Percentiles rank a stretch among this genome's conserved stretches.
Conservation (phyloP, 805 yeast genomes). For the Saturnispora bothae region DNA sequence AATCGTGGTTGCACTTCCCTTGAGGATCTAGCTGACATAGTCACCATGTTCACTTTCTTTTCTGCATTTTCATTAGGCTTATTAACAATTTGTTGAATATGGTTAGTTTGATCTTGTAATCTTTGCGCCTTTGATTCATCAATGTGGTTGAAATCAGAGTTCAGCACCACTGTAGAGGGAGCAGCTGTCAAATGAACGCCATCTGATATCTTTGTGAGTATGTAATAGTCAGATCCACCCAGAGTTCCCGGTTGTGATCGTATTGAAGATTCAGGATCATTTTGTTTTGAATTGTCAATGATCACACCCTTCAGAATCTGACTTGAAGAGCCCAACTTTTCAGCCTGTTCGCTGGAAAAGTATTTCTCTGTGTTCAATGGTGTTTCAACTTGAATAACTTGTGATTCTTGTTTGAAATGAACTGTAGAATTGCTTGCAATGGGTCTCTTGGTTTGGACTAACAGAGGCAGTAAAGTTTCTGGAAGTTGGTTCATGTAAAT, state of each 20-base stretch:
- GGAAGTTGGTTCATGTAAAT: constrained; percentile 30
- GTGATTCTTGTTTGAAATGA: constrained; percentile 46
- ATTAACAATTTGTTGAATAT: constrained; percentile 30
- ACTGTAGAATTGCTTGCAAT: constrained; percentile 32
- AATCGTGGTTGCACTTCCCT: constrained; percentile 49
- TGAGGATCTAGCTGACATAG: constrained; percentile 61
- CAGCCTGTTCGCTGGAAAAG: constrained; percentile 54
- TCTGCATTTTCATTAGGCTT: neutral
- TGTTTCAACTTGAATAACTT: constrained; percentile 61
- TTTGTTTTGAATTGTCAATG: constrained; percentile 28
- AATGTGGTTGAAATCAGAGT: constrained; percentile 74
- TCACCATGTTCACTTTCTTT: constrained; percentile 55
- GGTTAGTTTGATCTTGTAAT: constrained; percentile 24
- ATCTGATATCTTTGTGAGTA: constrained; percentile 25
- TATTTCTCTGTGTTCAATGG: constrained; percentile 63
- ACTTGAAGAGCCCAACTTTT: constrained; percentile 41
- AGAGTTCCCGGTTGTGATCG: constrained; percentile 15
- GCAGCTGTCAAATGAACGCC: constrained; percentile 55
- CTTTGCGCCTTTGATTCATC: constrained; percentile 34
- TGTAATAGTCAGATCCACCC: constrained; percentile 28
- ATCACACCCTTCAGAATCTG: constrained; percentile 70
- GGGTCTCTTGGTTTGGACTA: constrained; percentile 45
- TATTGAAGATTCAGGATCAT: constrained; percentile 6
- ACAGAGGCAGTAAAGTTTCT: constrained; percentile 22
- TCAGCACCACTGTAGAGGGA: constrained; percentile 58